These are phyloP conservation scores for Ceratocystis alfenasii DNA, from an alignment of 2,329 filamentous ascomycete species.

Conservation along the genomic window DNA sequence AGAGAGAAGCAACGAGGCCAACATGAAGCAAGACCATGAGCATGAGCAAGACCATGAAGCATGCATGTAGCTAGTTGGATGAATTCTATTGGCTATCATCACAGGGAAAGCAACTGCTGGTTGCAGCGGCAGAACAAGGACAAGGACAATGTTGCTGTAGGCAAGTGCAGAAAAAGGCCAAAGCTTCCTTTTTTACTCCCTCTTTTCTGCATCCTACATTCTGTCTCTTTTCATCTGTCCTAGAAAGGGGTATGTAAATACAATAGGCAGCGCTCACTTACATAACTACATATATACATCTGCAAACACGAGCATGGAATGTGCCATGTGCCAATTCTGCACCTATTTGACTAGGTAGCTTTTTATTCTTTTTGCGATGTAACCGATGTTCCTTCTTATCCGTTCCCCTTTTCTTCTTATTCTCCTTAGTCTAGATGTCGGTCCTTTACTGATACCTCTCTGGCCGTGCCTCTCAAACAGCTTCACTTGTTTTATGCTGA, in stretches of 20 bases:
- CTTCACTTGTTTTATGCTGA: background rate
- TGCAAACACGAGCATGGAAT: background rate
- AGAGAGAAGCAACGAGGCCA: background rate
- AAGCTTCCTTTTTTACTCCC: constrained; percentile 4
- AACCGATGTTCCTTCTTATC: no score
- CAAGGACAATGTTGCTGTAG: background rate
- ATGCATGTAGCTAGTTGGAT: background rate
- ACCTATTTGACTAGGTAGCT: background rate
- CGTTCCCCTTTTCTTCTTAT: no score
- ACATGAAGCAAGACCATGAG: background rate
- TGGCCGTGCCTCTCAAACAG: background rate
- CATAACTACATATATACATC: background rate
- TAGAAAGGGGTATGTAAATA: background rate
- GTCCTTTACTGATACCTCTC: background rate
- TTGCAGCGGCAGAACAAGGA: background rate
- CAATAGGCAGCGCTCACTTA: background rate
- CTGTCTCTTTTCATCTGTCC: background rate
- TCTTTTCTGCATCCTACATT: background rate
- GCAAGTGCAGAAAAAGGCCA: background rate
- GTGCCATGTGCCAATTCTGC: background rate
- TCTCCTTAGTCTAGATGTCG: no score
- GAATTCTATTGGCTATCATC: background rate
- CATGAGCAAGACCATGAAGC: background rate
- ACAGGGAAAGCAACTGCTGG: background rate
- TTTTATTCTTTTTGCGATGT: background rate